Conservation (phyloP, 805 yeast species). For the Myxozyma udenii region DNA sequence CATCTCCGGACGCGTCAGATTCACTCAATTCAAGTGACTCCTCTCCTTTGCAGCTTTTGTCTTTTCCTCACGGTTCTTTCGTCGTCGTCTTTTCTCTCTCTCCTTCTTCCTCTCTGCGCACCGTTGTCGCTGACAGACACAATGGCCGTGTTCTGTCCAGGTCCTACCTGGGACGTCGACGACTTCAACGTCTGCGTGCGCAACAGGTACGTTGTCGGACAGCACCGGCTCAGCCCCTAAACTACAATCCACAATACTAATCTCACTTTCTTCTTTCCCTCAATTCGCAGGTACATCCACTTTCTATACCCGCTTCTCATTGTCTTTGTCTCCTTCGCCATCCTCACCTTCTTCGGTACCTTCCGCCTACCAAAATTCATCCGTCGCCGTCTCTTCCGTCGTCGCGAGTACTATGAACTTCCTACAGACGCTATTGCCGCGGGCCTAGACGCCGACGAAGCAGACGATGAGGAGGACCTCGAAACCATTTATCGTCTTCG, state of each 20-base stretch:
- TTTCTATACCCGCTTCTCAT: conserved; percentile 36
- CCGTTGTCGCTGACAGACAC: too few species aligned
- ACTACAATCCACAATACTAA: not conserved
- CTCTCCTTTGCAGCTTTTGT: too few species aligned
- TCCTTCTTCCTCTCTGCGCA: too few species aligned
- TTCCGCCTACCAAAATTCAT: conserved; percentile 15
- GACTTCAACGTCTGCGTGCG: conserved; percentile 58
- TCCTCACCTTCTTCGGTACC: conserved; percentile 20
- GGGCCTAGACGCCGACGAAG: conserved; percentile 10
- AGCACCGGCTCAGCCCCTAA: not conserved
- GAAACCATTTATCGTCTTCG: conserved; percentile 24
- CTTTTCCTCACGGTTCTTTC: too few species aligned
- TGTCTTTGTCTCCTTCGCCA: conserved; percentile 28
- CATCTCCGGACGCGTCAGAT: too few species aligned
- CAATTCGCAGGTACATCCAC: conserved; percentile 29
- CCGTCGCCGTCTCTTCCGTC: conserved; percentile 11
- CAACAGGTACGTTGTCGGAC: conserved; percentile 37
- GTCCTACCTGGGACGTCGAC: conserved; percentile 55
- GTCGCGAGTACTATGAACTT: conserved; percentile 9
- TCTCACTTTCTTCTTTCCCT: not conserved
- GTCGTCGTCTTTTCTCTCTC: too few species aligned
- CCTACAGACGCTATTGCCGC: conserved; percentile 7
- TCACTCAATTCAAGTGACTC: too few species aligned
- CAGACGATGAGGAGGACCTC: conserved; percentile 10
- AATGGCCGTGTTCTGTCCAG: conserved; percentile 17